Evolutionary conservation across 2,329 filamentous ascomycete genomes (phyloP).

Genomic region (Talaromyces amestolkiae): DNA sequence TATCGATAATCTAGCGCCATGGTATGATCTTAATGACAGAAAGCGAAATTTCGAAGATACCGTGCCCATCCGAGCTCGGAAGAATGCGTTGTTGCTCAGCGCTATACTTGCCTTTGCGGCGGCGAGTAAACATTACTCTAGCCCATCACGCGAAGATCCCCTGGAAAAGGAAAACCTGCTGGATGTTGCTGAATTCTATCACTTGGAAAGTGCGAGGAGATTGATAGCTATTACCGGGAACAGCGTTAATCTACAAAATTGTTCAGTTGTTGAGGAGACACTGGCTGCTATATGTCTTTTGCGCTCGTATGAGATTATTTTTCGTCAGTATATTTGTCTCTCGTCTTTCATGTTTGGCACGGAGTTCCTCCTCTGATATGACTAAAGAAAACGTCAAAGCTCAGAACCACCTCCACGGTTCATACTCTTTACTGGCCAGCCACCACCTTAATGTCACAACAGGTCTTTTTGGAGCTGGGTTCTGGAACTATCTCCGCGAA

Average conservation of each 20-base stretch:
- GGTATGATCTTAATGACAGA: conserved; percentile 51
- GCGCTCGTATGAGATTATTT: conserved; percentile 51
- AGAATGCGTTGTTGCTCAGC: conserved; percentile 44
- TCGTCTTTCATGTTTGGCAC: neutral
- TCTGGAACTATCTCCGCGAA: conserved; percentile 54
- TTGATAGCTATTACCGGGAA: conserved; percentile 40
- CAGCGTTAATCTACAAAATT: conserved; percentile 28
- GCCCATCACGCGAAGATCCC: conserved; percentile 18
- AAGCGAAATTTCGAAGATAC: conserved; percentile 34
- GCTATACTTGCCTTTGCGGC: conserved; percentile 49
- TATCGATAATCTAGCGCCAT: conserved; percentile 38
- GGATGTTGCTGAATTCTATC: conserved; percentile 41
- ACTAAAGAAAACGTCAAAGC: conserved; percentile 39
- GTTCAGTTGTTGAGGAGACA: conserved; percentile 31
- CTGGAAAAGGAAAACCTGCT: neutral
- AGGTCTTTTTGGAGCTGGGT: conserved; percentile 42
- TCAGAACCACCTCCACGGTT: conserved; percentile 49
- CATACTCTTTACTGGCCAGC: conserved; percentile 45
- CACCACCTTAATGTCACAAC: conserved; percentile 23
- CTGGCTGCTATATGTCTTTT: conserved; percentile 50
- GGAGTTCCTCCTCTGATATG: neutral
- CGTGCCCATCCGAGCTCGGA: conserved; percentile 40
- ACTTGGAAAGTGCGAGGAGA: conserved; percentile 40
- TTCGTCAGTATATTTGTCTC: conserved; percentile 30
- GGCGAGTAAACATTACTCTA: conserved; percentile 37